Evolutionary conservation across 2,329 filamentous ascomycete genomes (phyloP), one percentile per base, ranked within the genome.

Genomic region (Pseudocercospora cruenta): DNA sequence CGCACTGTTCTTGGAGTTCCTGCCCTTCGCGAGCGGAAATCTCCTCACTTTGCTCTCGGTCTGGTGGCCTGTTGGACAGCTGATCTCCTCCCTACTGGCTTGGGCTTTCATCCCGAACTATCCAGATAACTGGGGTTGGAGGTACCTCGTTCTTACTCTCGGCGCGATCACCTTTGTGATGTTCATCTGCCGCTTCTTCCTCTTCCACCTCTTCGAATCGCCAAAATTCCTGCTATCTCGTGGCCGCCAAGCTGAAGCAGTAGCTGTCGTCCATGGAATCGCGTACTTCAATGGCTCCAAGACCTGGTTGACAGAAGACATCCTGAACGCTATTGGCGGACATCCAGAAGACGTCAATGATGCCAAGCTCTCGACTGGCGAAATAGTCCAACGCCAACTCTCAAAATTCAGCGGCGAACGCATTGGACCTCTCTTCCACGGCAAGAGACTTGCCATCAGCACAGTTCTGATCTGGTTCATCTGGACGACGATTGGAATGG

Each of bases 31-130:
- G 9, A 70, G 90, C 24, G 91, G 91, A 6, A 93, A 91, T 73
- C 80, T 94, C n/a, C 90, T 91, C 31, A 95, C 92, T 0, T 83
- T 94, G 57, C 83, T 96, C n/a, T 93, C 91, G 6, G 86, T 93
- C 7, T 95, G 91, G 90, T 96, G 93, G 92, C 91, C 92, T 0
- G 80, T 96, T 19, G 93, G 92, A 5, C 91, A 95, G 75, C 83
- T 96, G 7, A 85, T 90, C 63, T 88, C 90, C 1, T 90, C 88
- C 2, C 79, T 91, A 4, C 61, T 73, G 22, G 73, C 71, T 14
- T 74, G 72, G 73, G 62, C 57, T 3, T 69, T 73, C 64, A 69
- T 74, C 45, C 59, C 65, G 0, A 70, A 74, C 57, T 75, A 62
- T 60, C 82, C 84, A 4, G 84, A 91, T 54, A 85, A 91, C 71